Base-by-base conservation (phyloP, 2,329 filamentous ascomycete species). In the Cercospora sesami region DNA sequence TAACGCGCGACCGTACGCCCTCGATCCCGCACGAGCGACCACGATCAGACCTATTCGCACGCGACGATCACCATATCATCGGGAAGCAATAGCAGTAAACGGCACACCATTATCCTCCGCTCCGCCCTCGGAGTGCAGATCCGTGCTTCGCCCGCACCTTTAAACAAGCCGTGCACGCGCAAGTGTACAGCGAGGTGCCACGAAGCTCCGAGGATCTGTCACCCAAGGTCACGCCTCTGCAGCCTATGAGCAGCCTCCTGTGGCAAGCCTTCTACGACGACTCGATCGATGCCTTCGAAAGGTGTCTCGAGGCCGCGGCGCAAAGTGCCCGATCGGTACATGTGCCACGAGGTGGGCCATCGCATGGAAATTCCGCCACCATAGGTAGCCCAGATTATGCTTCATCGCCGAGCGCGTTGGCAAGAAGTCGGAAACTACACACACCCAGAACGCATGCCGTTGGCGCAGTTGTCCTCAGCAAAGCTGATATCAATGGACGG, bases 201-300 rank as follows among this genome's bases (percentile, higher is more conserved):
- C 82, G 85, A 87, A 84, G 82, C 81, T 81, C 79, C 78, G 7
- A 82, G 83, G 72, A 79, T 76, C 68, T 73, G 78, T 78, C 77
- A 48, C 78, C 30, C 75, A 69, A 66, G 57, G 71, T 70, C 69
- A 75, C 72, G 74, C 70, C 64, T 73, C 71, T 74, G 73, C 73
- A 78, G 89, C 88, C 89, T 73, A 95, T 98, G 94, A 98, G 92
- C 90, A 91, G 93, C 85, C 88, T 91, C 87, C 89, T 99, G 81
- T 97, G 94, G 94, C 94, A 93, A 87, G 92, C 88, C 80, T 98
- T 94, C 81, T 91, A 96, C 85, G 91, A 97, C 89, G 92, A 97
- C 87, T 93, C 99, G 89, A 91, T 97, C 89, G 94, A 96, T 80
- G 89, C 85, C 79, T 98, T 99, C 91, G 91, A 83, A 91, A 90